Evolutionary conservation across 148 eudicot species (phyloP).

Genomic region (Vaccinium myrtillus): DNA sequence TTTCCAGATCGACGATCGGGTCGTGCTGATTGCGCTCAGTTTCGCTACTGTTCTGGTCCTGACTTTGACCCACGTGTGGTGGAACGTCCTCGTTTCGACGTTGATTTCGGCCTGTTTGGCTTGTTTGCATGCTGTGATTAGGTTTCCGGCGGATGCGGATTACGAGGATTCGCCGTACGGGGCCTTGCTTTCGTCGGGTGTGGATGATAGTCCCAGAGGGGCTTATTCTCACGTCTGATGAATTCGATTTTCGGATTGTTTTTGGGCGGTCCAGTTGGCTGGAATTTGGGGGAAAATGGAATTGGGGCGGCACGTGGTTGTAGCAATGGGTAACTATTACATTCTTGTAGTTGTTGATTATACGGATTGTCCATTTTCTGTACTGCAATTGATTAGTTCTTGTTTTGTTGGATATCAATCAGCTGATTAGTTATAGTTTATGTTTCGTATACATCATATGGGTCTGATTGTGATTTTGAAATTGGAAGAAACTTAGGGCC

Average conservation of each 20-base stretch:
- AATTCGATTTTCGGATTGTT: background rate
- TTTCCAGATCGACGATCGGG: constrained; percentile 34
- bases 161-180: constrained; percentile 44
- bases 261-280: background rate
- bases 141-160: constrained; percentile 47
- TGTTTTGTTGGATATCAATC: background rate
- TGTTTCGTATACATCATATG: background rate
- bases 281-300: background rate
- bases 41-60: constrained; percentile 29
- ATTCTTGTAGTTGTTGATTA: background rate
- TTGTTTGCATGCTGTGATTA: constrained; percentile 46
- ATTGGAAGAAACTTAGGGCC: background rate
- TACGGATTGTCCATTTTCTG: background rate
- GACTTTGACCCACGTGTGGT: constrained; percentile 39
- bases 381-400: background rate
- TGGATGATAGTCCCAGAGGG: constrained; percentile 37
- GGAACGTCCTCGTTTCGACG: constrained; percentile 29
- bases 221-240: constrained; percentile 43
- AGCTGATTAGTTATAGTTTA: background rate
- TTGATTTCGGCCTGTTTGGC: constrained; percentile 23
- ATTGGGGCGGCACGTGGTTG: background rate
- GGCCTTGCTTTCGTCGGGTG: constrained; percentile 35
- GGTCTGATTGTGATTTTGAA: background rate
- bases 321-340: background rate
- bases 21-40: constrained; percentile 23